A percentile compares a stretch with the other conserved stretches of the same genome.
These are phyloP conservation scores for Annulohypoxylon maeteangense DNA, from an alignment of 495 filamentous ascomycete species.

Conservation along the genomic window DNA sequence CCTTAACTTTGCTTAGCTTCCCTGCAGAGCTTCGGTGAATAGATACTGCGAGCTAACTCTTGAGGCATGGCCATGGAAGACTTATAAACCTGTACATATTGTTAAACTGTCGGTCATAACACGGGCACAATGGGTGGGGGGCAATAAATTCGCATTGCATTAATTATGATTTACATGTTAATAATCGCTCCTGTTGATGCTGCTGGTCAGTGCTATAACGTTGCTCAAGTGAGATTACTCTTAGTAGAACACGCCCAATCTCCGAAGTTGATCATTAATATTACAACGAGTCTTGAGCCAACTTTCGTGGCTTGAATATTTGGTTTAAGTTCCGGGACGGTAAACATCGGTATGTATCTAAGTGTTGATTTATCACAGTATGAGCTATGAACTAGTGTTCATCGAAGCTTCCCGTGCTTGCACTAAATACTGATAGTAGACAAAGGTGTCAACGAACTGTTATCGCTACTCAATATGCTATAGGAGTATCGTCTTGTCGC, in stretches of 20 bases:
- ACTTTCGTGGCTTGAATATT: background rate
- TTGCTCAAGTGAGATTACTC: background rate
- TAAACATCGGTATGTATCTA: background rate
- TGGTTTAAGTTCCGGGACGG: background rate
- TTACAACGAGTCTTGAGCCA: background rate
- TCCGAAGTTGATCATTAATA: background rate
- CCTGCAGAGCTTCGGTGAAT: background rate
- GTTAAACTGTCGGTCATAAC: constrained; percentile 26
- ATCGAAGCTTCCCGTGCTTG: background rate
- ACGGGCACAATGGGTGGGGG: constrained; percentile 16
- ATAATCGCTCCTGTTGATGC: background rate
- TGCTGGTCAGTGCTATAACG: background rate
- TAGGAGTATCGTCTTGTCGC: background rate
- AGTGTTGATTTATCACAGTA: background rate
- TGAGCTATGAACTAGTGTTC: background rate
- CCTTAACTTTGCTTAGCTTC: constrained; percentile 11
- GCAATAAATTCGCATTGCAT: constrained; percentile 41
- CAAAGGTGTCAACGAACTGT: background rate
- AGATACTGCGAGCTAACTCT: constrained; percentile 11
- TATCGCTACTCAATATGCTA: background rate
- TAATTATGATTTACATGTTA: constrained; percentile 28
- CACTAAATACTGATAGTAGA: background rate
- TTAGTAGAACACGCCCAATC: background rate
- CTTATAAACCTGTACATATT: constrained; percentile 38
- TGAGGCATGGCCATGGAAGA: constrained; percentile 4